Evolutionary conservation across 208 protist genomes (phyloP), one percentile per base, ranked within the genome.

Genomic region (Leishmania lainsoni): DNA sequence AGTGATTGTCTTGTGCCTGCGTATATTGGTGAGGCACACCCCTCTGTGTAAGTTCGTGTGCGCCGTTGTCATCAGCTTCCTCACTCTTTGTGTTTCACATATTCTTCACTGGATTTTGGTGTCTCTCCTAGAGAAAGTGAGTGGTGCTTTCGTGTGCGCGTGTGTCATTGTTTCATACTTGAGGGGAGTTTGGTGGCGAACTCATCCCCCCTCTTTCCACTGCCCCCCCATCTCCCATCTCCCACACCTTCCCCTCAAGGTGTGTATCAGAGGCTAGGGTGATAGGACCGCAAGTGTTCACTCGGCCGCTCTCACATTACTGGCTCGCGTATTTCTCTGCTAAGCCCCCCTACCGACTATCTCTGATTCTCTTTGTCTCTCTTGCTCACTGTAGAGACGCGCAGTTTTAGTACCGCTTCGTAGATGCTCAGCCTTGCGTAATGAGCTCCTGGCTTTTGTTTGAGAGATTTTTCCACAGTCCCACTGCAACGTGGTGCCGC

Each of bases 381-480:
- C 12, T n/a, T 54, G 22, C 8, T 73, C 20, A 26, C 45, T 8
- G 45, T 26, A 29, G 42, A 22, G 39, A 54, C 39, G 45, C 6
- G 42, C 69, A 5, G 2, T 2, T 29, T 5, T 35, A 54, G 42
- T 45, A 45, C 45, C 42, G 22, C 69, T 52, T 32, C 26, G 69
- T 20, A 73, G 17, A 52, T 65, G 74, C 42, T 35, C 20, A 42
- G 35, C 32, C 8, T 9, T 32, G 22, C 14, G 10, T 17, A 39
- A 97, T 97, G 94, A 95, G 94, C 76, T 92, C 90, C 16, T 97
- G 94, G 94, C n/a, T 94, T 32, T 93, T 92, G 5, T 66, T 90
- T 68, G 92, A 97, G 78, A 90, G 85, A 56, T 95, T 97, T 49
- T 63, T 95, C 39, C 79, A 92, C 69, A 91, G 91, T 69, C 86